A percentile compares a stretch with the other conserved stretches of the same genome.
Evolutionary conservation across 1,139 yeast genomes (phyloP).

Genomic region (Yamadazyma diospyri): DNA sequence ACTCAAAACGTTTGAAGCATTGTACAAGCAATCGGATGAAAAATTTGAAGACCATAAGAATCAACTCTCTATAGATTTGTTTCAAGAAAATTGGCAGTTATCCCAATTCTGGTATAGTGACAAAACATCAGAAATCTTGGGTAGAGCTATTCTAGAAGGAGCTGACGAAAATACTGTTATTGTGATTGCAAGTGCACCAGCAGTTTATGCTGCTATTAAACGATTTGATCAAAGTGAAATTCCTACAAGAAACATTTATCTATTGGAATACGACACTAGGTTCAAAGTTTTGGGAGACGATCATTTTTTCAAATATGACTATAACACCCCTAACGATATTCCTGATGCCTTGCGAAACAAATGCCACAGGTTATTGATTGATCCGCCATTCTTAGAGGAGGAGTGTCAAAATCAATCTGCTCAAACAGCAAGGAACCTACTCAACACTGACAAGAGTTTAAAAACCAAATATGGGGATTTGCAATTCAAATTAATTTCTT

Average conservation of each 20-base stretch:
- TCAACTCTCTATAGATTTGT: slow-evolving; percentile 51
- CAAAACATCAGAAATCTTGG: slow-evolving; percentile 63
- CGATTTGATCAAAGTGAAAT: slow-evolving; percentile 47
- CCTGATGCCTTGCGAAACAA: slow-evolving; percentile 57
- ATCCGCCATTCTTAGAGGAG: slow-evolving; percentile 82
- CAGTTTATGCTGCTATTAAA: slow-evolving; percentile 81
- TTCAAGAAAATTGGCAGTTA: slow-evolving; percentile 90
- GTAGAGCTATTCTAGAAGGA: slow-evolving; percentile 68
- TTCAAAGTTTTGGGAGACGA: slow-evolving; percentile 63
- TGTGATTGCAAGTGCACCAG: slow-evolving; percentile 84
- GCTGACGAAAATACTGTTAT: slow-evolving; percentile 69
- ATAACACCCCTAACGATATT: slow-evolving; percentile 60
- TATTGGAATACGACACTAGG: slow-evolving; percentile 75
- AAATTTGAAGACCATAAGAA: slow-evolving; percentile 29
- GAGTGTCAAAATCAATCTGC: slow-evolving; percentile 80
- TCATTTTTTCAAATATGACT: slow-evolving; percentile 72
- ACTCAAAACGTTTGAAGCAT: slow-evolving; percentile 52
- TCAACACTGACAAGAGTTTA: slow-evolving; percentile 36
- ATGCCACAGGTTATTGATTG: slow-evolving; percentile 74
- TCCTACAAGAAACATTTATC: slow-evolving; percentile 66
- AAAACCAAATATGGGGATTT: slow-evolving; percentile 37
- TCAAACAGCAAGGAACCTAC: slow-evolving; percentile 59
- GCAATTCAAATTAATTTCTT: slow-evolving; percentile 57
- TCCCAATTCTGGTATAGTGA: slow-evolving; percentile 90
- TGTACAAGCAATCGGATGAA: slow-evolving; percentile 59